Evolutionary conservation across 371 early-diverging fungal genomes (phyloP).

Genomic region (Globomyces sp.): DNA sequence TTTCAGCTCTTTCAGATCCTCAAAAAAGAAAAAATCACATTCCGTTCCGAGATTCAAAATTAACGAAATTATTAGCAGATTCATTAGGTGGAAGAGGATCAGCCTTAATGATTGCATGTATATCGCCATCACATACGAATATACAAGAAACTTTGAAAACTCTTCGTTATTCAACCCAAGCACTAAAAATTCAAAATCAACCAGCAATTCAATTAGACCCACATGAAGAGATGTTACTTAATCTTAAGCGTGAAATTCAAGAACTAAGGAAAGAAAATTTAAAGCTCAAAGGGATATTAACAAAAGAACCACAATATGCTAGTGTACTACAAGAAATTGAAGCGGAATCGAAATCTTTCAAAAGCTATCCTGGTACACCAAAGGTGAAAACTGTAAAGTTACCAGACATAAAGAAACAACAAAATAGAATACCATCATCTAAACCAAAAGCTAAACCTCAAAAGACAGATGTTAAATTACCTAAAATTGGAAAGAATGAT

Average conservation of each 20-base stretch:
- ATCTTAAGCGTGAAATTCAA: constrained; percentile 18
- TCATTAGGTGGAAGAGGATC: constrained; percentile 88
- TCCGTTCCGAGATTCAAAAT: constrained; percentile 98
- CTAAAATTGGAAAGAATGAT: not conserved
- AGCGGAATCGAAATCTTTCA: not conserved
- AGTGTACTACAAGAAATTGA: not conserved
- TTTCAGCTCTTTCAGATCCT: constrained; percentile 32
- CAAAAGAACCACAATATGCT: constrained; percentile 5
- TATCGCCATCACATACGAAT: constrained; percentile 67
- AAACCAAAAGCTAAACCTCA: not conserved
- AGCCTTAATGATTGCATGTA: constrained; percentile 92
- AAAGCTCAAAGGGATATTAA: not conserved
- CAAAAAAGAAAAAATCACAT: constrained; percentile 49
- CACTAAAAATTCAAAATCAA: constrained; percentile 74
- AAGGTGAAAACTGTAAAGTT: not conserved
- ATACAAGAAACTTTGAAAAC: constrained; percentile 89
- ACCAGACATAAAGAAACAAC: not conserved
- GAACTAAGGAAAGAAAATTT: constrained; percentile 5
- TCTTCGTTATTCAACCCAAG: constrained; percentile 86
- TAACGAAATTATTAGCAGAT: constrained; percentile 94
- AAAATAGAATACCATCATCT: not conserved
- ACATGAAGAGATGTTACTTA: constrained; percentile 30
- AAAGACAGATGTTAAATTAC: not conserved
- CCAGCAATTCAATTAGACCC: constrained; percentile 53
- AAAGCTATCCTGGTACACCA: not conserved